Evolutionary conservation across 495 filamentous ascomycete species (phyloP), one percentile per base, ranked within the genome.

Genomic region (Aspergillus egyptiacus): DNA sequence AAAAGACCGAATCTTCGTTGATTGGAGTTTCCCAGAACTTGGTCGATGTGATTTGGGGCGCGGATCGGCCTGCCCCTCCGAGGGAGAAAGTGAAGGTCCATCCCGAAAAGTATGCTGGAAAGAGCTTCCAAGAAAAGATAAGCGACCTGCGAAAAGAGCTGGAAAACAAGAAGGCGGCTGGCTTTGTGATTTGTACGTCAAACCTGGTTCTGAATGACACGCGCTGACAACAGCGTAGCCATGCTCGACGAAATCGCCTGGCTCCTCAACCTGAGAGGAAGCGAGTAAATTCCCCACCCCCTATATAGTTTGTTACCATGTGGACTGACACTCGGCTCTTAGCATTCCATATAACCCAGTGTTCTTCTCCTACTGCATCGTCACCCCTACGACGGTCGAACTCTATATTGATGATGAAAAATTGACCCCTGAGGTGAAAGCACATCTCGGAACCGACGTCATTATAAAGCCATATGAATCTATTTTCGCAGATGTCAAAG

Each of bases 231-330:
- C 34, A 2, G 42, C 9, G 19, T 48, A 82, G 78, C 80, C 13
- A 91, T 95, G 86, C 79, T 99, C 23, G 94, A 99, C 59, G 94
- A 99, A 61, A 85, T 97, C 59, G 94, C 94, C 24, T 99, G 94
- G 94, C 73, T 99, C 31, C 97, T 91, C 67, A 99, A 99, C 68
- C 69, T 99, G 34, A 82, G 94, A 63, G 94, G 94, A 62, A 95
- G 75, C 67, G 94, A 99, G 82, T 86, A 68, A 61, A n/a, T n/a
- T n/a, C n/a, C n/a, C n/a, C n/a, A n/a, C n/a, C n/a, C n/a, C n/a
- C n/a, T n/a, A n/a, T n/a, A n/a, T n/a, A n/a, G n/a, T n/a, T n/a
- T n/a, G n/a, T n/a, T n/a, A n/a, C n/a, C n/a, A n/a, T n/a, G n/a
- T n/a, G n/a, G n/a, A n/a, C 40, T 45, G 39, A 53, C 20, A 28